Conservation (phyloP, 23 red algal genomes). For the Gracilaria vermiculophylla region DNA sequence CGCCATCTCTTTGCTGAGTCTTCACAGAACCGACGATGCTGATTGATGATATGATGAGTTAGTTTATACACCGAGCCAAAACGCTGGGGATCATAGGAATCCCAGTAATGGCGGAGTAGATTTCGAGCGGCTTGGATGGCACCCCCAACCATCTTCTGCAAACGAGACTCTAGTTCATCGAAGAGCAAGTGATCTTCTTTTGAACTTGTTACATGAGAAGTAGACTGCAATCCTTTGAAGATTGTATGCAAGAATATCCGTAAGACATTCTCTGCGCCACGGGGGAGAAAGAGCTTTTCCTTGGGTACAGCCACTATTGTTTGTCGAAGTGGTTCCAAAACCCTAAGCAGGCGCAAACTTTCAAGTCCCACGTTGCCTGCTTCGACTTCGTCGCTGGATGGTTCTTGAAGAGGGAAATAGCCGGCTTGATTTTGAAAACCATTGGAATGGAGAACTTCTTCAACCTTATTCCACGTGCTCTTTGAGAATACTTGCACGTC, state of each 20-base stretch:
- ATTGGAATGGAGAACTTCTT: not conserved
- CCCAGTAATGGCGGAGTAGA: constrained; percentile 7
- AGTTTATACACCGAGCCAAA: constrained; percentile 11
- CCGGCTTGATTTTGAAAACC: not conserved
- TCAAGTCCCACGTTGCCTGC: constrained; percentile 5
- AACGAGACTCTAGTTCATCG: not conserved
- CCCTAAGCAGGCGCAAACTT: constrained; percentile 8
- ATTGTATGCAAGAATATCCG: not conserved
- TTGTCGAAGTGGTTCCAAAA: constrained; percentile 37
- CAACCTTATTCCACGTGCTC: not conserved
- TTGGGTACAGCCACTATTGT: constrained; percentile 1
- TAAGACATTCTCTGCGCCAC: not conserved
- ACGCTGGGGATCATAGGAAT: not conserved
- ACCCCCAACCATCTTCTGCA: constrained; percentile 40
- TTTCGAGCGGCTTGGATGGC: constrained; percentile 10
- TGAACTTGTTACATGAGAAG: not conserved
- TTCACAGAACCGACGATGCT: not conserved
- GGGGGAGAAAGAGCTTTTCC: not conserved
- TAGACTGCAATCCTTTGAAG: not conserved
- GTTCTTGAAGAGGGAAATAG: not conserved
- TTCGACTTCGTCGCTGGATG: not conserved
- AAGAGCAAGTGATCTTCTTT: not conserved
- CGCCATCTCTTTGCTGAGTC: not conserved
- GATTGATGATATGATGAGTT: not conserved
- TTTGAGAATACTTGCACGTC: not conserved